These are phyloP conservation scores for Paradendryphiella salina DNA, from an alignment of 2,329 filamentous ascomycete genomes.

Conservation along the genomic window DNA sequence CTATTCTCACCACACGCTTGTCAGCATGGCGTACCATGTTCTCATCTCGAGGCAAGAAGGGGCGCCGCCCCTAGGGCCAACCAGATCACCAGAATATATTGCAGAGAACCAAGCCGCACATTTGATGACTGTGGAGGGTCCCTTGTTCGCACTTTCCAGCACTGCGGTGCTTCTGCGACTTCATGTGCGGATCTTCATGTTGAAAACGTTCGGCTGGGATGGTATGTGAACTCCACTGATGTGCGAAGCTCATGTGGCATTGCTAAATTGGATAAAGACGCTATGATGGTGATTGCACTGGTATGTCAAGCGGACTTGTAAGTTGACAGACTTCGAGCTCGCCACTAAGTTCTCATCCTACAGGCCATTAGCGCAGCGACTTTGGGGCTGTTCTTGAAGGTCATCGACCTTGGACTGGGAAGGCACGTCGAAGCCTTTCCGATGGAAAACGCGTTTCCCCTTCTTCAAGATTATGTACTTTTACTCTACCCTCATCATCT, in stretches of 20 bases:
- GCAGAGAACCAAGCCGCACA: constrained; percentile 43
- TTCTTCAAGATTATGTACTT: constrained; percentile 49
- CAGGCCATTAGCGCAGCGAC: constrained; percentile 22
- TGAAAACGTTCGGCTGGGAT: constrained; percentile 30
- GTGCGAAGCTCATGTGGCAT: background rate
- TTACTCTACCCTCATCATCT: constrained; percentile 54
- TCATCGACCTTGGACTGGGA: constrained; percentile 51
- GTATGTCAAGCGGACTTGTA: constrained; percentile 12
- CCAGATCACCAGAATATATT: constrained; percentile 36
- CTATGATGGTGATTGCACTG: constrained; percentile 44
- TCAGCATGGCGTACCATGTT: constrained; percentile 10
- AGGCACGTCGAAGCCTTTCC: constrained; percentile 47
- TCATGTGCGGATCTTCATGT: constrained; percentile 26
- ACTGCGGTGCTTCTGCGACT: constrained; percentile 20
- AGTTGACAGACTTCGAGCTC: background rate
- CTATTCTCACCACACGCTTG: background rate
- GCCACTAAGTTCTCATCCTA: background rate
- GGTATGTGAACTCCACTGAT: constrained; percentile 13
- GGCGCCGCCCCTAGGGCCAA: constrained; percentile 11
- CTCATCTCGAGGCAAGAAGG: constrained; percentile 14
- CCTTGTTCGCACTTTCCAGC: constrained; percentile 44
- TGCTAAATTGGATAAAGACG: constrained; percentile 27
- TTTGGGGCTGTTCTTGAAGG: constrained; percentile 23
- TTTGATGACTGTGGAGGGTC: constrained; percentile 48
- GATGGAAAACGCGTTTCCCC: constrained; percentile 33